Evolutionary conservation across 768 basidiomycete species (phyloP).

Genomic region (Podaxis sp.): DNA sequence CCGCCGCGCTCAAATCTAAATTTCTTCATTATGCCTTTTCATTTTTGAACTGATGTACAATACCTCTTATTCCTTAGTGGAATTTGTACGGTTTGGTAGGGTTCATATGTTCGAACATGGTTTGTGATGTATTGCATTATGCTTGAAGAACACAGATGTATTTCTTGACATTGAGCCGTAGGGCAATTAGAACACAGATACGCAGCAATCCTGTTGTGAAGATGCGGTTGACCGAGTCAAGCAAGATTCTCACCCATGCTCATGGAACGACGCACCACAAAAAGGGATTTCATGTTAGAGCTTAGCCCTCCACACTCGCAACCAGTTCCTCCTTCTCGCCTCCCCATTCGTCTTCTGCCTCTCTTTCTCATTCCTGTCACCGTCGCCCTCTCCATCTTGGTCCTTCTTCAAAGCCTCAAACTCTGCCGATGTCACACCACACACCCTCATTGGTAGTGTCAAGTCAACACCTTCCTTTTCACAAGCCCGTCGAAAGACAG

Average conservation of each 20-base stretch:
- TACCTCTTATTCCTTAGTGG: background rate
- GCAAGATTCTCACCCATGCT: too few species aligned
- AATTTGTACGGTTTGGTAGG: background rate
- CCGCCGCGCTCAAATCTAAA: background rate
- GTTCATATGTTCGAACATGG: background rate
- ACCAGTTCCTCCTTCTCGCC: slow-evolving; percentile 7
- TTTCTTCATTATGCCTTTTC: background rate
- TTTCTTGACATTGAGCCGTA: background rate
- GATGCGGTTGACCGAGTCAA: too few species aligned
- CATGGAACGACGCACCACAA: background rate
- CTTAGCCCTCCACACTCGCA: slow-evolving; percentile 6
- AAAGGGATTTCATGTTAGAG: background rate
- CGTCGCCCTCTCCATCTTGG: slow-evolving; percentile 10
- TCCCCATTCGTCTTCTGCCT: background rate
- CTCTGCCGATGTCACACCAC: slow-evolving; percentile 15
- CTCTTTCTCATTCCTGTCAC: slow-evolving; percentile 7
- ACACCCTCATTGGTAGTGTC: slow-evolving; percentile 22
- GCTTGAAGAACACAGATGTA: background rate
- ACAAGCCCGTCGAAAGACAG: slow-evolving; percentile 34
- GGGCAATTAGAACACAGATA: too few species aligned
- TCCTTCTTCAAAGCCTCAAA: slow-evolving; percentile 15
- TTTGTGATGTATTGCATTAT: background rate
- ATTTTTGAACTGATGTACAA: background rate
- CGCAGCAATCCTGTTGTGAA: too few species aligned
- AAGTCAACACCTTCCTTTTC: slow-evolving; percentile 35